Evolutionary conservation across 495 filamentous ascomycete genomes (phyloP).

Genomic region (Xanthoparmelia taractica): DNA sequence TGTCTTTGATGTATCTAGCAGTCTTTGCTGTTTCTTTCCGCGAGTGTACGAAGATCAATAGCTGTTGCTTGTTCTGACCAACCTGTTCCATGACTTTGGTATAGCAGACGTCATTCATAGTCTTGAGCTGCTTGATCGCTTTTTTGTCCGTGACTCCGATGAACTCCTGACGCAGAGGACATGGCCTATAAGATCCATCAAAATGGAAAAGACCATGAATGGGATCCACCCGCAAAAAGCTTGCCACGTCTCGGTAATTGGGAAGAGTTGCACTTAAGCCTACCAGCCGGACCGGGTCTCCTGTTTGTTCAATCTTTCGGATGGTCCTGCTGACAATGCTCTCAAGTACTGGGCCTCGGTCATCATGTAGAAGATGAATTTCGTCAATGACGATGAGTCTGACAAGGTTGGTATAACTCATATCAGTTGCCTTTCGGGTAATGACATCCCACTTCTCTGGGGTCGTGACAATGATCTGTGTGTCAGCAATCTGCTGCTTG

Average conservation of each 20-base stretch:
- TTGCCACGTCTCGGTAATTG: conserved; percentile 95
- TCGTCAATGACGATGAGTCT: conserved; percentile 94
- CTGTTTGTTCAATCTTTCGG: conserved; percentile 83
- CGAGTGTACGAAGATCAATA: conserved; percentile 98
- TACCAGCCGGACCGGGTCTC: conserved; percentile 81
- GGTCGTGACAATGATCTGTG: conserved; percentile 96
- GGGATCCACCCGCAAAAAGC: conserved; percentile 86
- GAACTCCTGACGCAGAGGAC: conserved; percentile 91
- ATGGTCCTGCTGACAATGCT: conserved; percentile 95
- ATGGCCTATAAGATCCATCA: conserved; percentile 87
- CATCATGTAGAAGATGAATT: conserved; percentile 95
- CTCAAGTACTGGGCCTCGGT: conserved; percentile 92
- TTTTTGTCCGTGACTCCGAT: conserved; percentile 97
- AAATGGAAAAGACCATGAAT: conserved; percentile 88
- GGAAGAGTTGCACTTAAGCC: conserved; percentile 92
- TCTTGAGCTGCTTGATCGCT: conserved; percentile 97
- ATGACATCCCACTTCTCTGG: conserved; percentile 99
- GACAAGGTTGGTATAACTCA: conserved; percentile 94
- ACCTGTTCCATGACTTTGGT: conserved; percentile 97
- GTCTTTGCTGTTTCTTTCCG: conserved; percentile 97
- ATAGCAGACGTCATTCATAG: conserved; percentile 98
- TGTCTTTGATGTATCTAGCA: conserved; percentile 89
- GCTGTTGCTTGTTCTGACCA: conserved; percentile 81
- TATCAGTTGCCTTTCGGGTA: conserved; percentile 92
- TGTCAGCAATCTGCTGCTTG: conserved; percentile 96